A percentile compares a stretch with the other conserved stretches of the same genome.
Conservation (phyloP, 2,329 filamentous ascomycete species). For the Fusarium sp. region DNA sequence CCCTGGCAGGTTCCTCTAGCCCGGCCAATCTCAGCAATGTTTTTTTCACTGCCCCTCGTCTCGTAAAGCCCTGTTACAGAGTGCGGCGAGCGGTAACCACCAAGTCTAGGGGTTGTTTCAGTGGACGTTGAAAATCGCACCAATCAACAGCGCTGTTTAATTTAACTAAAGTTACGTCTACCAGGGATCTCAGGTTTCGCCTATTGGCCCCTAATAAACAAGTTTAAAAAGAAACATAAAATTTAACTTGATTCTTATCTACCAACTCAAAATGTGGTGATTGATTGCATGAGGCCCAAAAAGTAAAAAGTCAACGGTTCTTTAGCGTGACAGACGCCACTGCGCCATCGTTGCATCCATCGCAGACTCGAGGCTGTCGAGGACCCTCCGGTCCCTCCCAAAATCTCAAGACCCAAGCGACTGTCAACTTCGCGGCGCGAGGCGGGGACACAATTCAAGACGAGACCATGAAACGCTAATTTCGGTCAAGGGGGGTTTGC, state of each 20-base stretch:
- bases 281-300: neutral
- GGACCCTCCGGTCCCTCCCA: neutral
- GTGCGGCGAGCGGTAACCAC: neutral
- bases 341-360: neutral
- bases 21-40: neutral
- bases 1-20: neutral
- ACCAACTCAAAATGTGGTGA: neutral
- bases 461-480: constrained; percentile 22
- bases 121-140: constrained; percentile 6
- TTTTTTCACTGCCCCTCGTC: neutral
- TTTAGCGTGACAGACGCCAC: neutral
- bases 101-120: constrained; percentile 14
- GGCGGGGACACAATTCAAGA: neutral
- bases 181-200: neutral
- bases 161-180: neutral
- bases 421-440: neutral
- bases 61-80: constrained; percentile 18
- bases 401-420: neutral
- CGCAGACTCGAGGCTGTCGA: neutral
- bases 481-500: neutral
- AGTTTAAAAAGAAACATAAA: constrained; percentile 25
- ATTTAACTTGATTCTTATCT: neutral
- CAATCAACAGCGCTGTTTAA: constrained; percentile 14
- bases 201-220: constrained; percentile 3
- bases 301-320: neutral